phyloP scores from a whole-genome alignment of 1,284 basidiomycete species.

The Fomes fomentarius region DNA sequence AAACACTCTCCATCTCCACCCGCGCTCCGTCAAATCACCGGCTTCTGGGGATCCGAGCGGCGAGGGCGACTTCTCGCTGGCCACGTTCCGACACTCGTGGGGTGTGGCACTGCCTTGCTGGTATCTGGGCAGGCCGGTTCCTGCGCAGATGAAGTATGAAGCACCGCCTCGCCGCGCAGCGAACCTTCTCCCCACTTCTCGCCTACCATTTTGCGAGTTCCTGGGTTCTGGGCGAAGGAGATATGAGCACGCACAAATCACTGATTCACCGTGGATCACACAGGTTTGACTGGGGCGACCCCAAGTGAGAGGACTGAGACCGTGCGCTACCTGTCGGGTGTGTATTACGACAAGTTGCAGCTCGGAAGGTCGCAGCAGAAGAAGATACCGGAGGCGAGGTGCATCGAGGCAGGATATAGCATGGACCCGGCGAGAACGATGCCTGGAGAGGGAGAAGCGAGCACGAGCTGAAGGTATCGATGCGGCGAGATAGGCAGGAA shows the following conservation, averaged over 20 bases:
- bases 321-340: too few species aligned
- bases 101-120: not conserved
- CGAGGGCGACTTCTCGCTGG: not conserved
- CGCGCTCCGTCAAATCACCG: not conserved
- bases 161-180: not conserved
- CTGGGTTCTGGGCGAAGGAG: not conserved
- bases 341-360: too few species aligned
- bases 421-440: too few species aligned
- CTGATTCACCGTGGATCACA: too few species aligned
- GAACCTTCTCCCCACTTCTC: not conserved
- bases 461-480: constrained; percentile 8
- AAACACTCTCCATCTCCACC: not conserved
- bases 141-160: not conserved
- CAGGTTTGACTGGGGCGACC: too few species aligned
- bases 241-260: too few species aligned
- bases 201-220: not conserved
- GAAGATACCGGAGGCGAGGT: not conserved
- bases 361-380: not conserved
- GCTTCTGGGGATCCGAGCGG: not conserved
- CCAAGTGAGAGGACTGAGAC: too few species aligned
- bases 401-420: not conserved
- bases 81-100: not conserved
- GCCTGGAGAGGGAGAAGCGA: too few species aligned
- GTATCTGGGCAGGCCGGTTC: not conserved
- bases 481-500: constrained; percentile 20